These are phyloP conservation scores for Colletotrichum kahawae DNA, from an alignment of 2,329 filamentous ascomycete genomes.

Conservation along the genomic window DNA sequence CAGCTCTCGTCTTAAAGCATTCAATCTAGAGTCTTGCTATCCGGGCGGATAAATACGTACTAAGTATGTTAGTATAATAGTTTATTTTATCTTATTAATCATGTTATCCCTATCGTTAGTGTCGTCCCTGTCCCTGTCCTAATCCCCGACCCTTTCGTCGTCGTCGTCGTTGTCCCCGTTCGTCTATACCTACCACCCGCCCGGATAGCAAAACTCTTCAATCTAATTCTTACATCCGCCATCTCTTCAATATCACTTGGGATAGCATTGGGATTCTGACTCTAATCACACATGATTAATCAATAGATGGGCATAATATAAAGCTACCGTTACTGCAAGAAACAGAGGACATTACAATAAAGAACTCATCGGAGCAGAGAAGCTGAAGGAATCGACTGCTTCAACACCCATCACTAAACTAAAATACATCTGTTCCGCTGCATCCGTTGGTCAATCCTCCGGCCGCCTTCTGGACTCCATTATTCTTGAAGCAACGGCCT, in stretches of 20 bases:
- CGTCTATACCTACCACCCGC: too few species aligned
- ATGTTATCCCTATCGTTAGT: too few species aligned
- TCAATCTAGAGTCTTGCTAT: not conserved
- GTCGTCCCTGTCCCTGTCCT: too few species aligned
- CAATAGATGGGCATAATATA: not conserved
- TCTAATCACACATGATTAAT: not conserved
- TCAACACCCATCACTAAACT: not conserved
- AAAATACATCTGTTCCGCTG: not conserved
- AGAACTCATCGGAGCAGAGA: fast-evolving
- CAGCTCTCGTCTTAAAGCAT: not conserved
- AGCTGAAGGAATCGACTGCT: not conserved
- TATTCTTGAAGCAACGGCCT: not conserved
- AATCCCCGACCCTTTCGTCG: too few species aligned
- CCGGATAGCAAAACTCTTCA: not conserved
- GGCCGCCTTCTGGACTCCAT: not conserved
- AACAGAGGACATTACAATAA: not conserved
- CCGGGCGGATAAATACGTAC: too few species aligned
- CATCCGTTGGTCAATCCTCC: not conserved
- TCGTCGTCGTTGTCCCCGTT: too few species aligned
- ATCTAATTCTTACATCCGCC: not conserved
- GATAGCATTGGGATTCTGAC: not conserved
- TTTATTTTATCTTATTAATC: too few species aligned
- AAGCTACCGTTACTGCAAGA: fast-evolving
- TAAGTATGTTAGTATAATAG: too few species aligned
- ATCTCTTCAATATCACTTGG: not conserved